Conservation (phyloP, 768 basidiomycete genomes). For the Dentipellis fragilis region DNA sequence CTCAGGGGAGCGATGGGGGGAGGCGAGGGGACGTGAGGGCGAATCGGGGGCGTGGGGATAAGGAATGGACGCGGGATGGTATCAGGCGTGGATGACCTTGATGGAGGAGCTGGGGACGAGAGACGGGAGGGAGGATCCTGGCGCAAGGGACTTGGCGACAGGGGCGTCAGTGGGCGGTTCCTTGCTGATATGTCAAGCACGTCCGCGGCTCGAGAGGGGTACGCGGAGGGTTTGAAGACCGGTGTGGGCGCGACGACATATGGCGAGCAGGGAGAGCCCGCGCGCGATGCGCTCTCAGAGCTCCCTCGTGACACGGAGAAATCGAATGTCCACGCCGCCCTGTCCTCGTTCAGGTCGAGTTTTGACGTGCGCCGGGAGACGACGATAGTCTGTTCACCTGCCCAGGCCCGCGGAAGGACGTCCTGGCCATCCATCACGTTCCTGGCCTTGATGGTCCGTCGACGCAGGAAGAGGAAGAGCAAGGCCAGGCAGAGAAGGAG, state of each 20-base stretch:
- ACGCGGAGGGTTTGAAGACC: background rate
- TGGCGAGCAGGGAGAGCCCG: background rate
- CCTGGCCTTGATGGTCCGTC: slow-evolving; percentile 1
- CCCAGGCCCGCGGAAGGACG: slow-evolving; percentile 6
- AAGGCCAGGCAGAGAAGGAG: slow-evolving; percentile 16
- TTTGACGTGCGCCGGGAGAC: background rate
- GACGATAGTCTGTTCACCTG: background rate
- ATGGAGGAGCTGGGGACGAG: background rate
- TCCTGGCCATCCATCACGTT: slow-evolving; percentile 10
- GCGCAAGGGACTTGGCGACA: background rate
- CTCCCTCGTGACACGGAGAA: background rate
- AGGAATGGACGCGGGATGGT: background rate
- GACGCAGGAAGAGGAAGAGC: slow-evolving; percentile 16
- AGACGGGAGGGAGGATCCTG: background rate
- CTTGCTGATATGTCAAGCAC: slow-evolving; percentile 1
- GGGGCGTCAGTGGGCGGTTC: background rate
- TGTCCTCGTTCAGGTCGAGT: background rate
- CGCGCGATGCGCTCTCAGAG: background rate
- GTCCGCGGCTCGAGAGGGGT: background rate
- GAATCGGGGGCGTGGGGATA: background rate
- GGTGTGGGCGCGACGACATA: background rate
- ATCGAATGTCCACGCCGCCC: background rate
- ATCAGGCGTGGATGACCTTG: background rate
- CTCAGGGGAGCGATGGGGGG: background rate
- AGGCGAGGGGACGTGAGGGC: background rate